phyloP scores from a whole-genome alignment of 2,329 filamentous ascomycete genomes.

The Podosphaera xanthii region DNA sequence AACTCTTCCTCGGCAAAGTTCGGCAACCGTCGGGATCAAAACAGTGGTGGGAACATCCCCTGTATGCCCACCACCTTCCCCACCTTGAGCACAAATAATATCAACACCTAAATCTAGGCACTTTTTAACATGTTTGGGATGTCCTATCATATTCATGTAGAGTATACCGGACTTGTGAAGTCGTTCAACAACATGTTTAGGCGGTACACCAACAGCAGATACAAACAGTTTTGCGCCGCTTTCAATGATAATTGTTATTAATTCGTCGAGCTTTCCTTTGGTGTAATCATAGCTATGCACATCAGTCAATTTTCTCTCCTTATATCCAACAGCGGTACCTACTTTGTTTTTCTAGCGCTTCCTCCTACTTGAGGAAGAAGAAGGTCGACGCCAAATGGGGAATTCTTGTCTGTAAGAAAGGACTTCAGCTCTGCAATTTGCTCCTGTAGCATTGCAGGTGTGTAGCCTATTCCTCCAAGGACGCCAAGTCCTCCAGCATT shows the following conservation, averaged over 20 bases:
- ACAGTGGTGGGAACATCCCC: constrained; percentile 76
- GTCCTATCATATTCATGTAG: constrained; percentile 99
- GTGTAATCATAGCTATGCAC: constrained; percentile 87
- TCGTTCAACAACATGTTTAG: constrained; percentile 68
- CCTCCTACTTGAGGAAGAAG: constrained; percentile 88
- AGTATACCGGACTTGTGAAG: constrained; percentile 72
- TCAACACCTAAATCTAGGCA: constrained; percentile 79
- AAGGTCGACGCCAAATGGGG: constrained; percentile 85
- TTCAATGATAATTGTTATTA: constrained; percentile 82
- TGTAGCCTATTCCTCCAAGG: constrained; percentile 88
- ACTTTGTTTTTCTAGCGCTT: constrained; percentile 86
- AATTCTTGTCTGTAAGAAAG: constrained; percentile 70
- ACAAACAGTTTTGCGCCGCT: constrained; percentile 84
- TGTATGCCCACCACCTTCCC: constrained; percentile 91
- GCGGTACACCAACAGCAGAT: constrained; percentile 83
- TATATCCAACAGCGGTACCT: constrained; percentile 10
- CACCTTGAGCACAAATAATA: constrained; percentile 95
- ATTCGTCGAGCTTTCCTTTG: constrained; percentile 86
- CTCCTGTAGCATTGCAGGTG: constrained; percentile 87
- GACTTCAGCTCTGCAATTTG: constrained; percentile 89
- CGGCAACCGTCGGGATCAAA: constrained; percentile 78
- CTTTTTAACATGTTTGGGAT: constrained; percentile 97
- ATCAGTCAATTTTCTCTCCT: neutral
- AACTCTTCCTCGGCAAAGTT: constrained; percentile 58
- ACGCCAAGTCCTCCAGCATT: constrained; percentile 94